Evolutionary conservation across 139 green algal genomes (phyloP).

Genomic region (Chlorella sp.): DNA sequence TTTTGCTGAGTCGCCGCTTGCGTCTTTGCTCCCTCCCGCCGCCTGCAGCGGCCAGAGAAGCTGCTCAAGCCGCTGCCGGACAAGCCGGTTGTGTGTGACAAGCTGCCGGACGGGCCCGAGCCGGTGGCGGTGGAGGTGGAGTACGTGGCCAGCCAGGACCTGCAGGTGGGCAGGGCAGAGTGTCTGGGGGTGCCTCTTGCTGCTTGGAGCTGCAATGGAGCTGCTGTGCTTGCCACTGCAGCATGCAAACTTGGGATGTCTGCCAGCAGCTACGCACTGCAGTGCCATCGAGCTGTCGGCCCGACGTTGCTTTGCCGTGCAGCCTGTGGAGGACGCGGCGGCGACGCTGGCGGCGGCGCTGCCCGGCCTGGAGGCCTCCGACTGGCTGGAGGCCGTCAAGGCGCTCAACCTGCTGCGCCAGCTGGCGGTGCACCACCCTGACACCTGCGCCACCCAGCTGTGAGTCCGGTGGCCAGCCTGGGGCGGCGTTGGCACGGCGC

Average conservation of each 20-base stretch:
- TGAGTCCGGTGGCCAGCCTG: constrained; percentile 11
- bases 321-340: constrained; percentile 17
- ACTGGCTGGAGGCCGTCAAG: constrained; percentile 41
- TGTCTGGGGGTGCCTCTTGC: neutral
- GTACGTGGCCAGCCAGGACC: constrained; percentile 38
- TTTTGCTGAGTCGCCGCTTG: neutral
- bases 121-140: constrained; percentile 54
- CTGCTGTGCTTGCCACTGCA: neutral
- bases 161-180: constrained; percentile 15
- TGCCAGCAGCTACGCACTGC: neutral
- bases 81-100: constrained; percentile 15
- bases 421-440: constrained; percentile 38
- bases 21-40: neutral
- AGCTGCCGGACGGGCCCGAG: constrained; percentile 57
- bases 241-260: neutral
- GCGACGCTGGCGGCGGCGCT: constrained; percentile 1
- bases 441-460: constrained; percentile 8
- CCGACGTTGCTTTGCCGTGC: neutral
- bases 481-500: too few species aligned
- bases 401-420: constrained; percentile 48
- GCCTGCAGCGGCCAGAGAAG: constrained; percentile 20
- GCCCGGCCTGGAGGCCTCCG: constrained; percentile 14
- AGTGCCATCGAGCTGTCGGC: too few species aligned
- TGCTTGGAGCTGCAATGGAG: neutral
- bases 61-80: constrained; percentile 40